A percentile compares a stretch with the other conserved stretches of the same genome.
These are phyloP conservation scores for Quercus lobata DNA, from an alignment of 331 rosid species.

Conservation along the genomic window DNA sequence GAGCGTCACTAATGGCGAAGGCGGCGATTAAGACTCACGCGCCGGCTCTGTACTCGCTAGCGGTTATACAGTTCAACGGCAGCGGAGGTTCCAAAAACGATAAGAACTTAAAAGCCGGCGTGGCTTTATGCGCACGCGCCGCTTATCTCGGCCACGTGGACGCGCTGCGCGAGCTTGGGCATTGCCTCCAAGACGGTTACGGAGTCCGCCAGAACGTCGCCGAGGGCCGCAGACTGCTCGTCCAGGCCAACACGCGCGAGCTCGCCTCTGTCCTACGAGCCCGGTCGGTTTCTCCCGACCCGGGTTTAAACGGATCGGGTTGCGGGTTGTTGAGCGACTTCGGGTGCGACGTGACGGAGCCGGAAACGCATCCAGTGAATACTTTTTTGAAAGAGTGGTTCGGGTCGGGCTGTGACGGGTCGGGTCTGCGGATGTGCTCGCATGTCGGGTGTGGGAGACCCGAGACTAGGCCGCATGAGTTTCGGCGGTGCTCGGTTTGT, in stretches of 20 bases:
- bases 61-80: slow-evolving; percentile 92
- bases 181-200: slow-evolving; percentile 93
- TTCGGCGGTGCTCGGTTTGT: slow-evolving; percentile 81
- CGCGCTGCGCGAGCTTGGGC: slow-evolving; percentile 88
- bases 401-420: slow-evolving; percentile 27
- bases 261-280: slow-evolving; percentile 43
- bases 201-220: slow-evolving; percentile 53
- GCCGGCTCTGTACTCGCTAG: slow-evolving; percentile 79
- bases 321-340: slow-evolving; percentile 52
- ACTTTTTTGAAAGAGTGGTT: slow-evolving; percentile 72
- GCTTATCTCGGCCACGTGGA: slow-evolving; percentile 68
- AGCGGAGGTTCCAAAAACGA: slow-evolving; percentile 66
- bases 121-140: slow-evolving; percentile 76
- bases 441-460: slow-evolving; percentile 78
- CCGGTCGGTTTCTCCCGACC: neutral
- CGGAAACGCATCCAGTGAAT: slow-evolving; percentile 58
- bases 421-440: slow-evolving; percentile 54
- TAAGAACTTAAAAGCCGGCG: slow-evolving; percentile 74
- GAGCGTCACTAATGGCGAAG: slow-evolving; percentile 77
- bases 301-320: slow-evolving; percentile 16
- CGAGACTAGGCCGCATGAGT: slow-evolving; percentile 83
- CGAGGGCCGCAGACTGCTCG: slow-evolving; percentile 63
- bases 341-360: slow-evolving; percentile 44
- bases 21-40: slow-evolving; percentile 76
- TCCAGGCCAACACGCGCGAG: slow-evolving; percentile 83